Evolutionary conservation across 2,329 filamentous ascomycete genomes (phyloP), one percentile per base, ranked within the genome.

Genomic region (Sporothrix protearum): DNA sequence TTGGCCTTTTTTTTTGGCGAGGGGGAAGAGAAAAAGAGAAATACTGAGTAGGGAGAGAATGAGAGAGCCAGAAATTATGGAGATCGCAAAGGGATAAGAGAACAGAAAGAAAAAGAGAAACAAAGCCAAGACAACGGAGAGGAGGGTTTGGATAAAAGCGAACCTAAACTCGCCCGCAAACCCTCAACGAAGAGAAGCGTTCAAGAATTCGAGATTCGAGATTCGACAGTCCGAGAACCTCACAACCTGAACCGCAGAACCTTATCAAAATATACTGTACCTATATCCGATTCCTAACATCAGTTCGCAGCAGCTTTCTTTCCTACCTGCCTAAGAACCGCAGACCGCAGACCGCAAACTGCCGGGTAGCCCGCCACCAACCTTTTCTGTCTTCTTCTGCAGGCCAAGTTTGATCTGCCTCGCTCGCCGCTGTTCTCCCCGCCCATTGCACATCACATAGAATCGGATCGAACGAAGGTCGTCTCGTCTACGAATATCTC

Each of bases 321-420:
- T 57, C 30, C 19, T 53, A 25, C 49, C 14, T n/a, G 19, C 57
- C 68, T 61, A 55, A 64, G 64, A 64, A 61, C 28, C 57, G 55
- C 55, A 61, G 66, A 71, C 39, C 69, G 16, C 33, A 71, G 66
- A 71, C 39, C 69, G 16, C 33, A 71, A 61, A 71, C 55, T 22
- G 7, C 7, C 51, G 53, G 53, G 59, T 28, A 22, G 53, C 51
- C 67, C 36, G 19, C 67, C 36, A 49, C 67, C 30, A 36, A 64
- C 59, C 25, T 49, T 49, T 6, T 66, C 42, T 66, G 19, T 61
- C 25, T 47, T 53, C 42, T 47, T 53, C 42, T 45, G 12, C 64
- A 69, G 45, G n/a, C 25, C 64, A 33, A 68, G 70, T 68, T 71
- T 71, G 55, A 71, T 69, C 70, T 53, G 16, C 64, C 14, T 28